Evolutionary conservation across 495 filamentous ascomycete genomes (phyloP), one percentile per base, ranked within the genome.

Genomic region (Darksidea phi): DNA sequence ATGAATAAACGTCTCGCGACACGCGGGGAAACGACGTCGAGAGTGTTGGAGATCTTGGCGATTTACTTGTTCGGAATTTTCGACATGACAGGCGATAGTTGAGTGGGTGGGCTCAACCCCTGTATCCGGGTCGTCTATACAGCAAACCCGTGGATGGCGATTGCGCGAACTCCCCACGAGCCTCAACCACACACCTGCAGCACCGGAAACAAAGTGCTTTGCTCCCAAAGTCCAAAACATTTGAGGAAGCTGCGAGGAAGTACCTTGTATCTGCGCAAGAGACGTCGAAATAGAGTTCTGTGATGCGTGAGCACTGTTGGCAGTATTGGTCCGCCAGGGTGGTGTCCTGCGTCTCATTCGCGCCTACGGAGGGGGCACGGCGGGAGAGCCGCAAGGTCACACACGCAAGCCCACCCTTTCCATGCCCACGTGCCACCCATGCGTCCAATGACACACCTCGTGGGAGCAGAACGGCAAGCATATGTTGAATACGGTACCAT

Each of bases 281-380:
- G 54, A 48, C 3, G 54, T 58, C 48, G 54, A 48, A 58, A 48
- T 58, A 58, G 23, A 58, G 54, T 58, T 56, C 53, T 56, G 37
- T 56, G 53, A 45, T 25, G 36, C 53, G 28, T 28, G n/a, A 17
- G 15, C 3, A 11, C 28, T 46, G 36, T 23, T 25, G 21, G 15
- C n/a, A 45, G 24, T 23, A 45, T 47, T 36, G 42, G 54, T 32
- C 42, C 6, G 42, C 42, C 12, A 58, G 2, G 15, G 41, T 3
- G 4, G 24, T 17, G 17, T n/a, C 13, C 25, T 23, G 24, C n/a
- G 45, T 25, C 45, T 58, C 42, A 26, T 23, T 34, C 18, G 41
- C 15, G n/a, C 18, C 12, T 8, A 17, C 18, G 28, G 1, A 47
- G 13, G 21, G 2, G 7, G 37, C 53, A 24, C 13, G 15, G 15